Evolutionary conservation across 768 basidiomycete species (phyloP), one percentile per base, ranked within the genome.

Genomic region (Podaxis sp.): DNA sequence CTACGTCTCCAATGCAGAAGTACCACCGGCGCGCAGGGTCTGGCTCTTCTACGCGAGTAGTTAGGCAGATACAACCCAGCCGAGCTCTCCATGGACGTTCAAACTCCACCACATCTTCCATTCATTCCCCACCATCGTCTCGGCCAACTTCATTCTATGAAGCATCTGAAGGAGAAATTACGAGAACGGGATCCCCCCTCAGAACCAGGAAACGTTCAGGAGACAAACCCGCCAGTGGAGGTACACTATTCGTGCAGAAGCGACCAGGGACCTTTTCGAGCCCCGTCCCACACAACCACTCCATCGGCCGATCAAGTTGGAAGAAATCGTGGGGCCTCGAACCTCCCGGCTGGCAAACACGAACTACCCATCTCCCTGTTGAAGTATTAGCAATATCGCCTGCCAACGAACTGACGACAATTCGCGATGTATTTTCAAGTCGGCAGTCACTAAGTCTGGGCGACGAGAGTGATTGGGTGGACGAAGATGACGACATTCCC

Each of bases 271-370:
- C 90, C 1, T 91, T 91, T 69, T 74, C 76, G 65, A 87, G 82
- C 64, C 86, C 86, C 10, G 60, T 70, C 44, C 69, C 70, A 11
- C 76, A 78, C 62, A 66, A 71, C 16, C 77, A 75, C 57, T 74
- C 75, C 35, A 72, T 85, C 53, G 84, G 88, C 35, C 83, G 86
- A 32, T 86, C 88, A 21, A 89, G 89, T 69, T 94, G 92, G 92
- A 93, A 91, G 78, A 92, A 91, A 71, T 84, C 88, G 5, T 94
- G 92, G 92, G 92, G 92, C 0, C 74, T 87, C 28, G 90, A 93
- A 66, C 92, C 91, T 5, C 90, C 91, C 21, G 91, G 91, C 16
- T 93, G 91, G 90, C 87, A 90, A 64, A 80, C 77, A 37, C 82
- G 88, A 3, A 79, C 83, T 5, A 76, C 84, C 11, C 87, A 87